Percentiles rank a stretch among this genome's conserved stretches.
Evolutionary conservation across 352 stramenopile species (phyloP).

Genomic region (Globisporangium megalacanthum): DNA sequence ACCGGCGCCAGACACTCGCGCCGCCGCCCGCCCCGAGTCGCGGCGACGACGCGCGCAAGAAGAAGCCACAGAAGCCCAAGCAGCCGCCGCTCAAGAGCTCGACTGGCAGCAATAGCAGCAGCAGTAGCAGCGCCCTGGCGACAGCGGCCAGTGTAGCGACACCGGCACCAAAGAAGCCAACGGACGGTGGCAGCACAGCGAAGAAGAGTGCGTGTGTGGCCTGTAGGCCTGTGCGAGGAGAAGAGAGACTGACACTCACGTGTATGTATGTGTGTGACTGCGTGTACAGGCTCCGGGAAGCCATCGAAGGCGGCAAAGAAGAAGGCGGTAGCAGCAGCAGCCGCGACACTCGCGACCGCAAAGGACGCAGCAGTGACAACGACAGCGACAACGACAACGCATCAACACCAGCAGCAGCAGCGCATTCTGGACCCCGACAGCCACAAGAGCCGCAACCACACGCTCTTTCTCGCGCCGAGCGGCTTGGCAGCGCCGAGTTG

Average conservation of each 20-base stretch:
- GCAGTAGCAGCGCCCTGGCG: slow-evolving; percentile 11
- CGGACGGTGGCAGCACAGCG: not conserved
- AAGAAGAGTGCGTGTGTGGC: slow-evolving; percentile 5
- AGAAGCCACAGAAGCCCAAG: slow-evolving; percentile 19
- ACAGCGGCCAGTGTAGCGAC: slow-evolving; percentile 4
- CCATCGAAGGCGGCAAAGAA: slow-evolving; percentile 22
- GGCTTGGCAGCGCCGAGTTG: slow-evolving; percentile 22
- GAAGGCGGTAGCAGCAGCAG: slow-evolving; percentile 20
- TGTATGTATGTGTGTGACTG: slow-evolving; percentile 11
- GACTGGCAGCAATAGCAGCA: slow-evolving; percentile 4
- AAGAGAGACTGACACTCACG: not conserved
- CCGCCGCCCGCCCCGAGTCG: slow-evolving; percentile 15
- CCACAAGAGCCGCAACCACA: slow-evolving; percentile 73
- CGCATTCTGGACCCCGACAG: slow-evolving; percentile 34
- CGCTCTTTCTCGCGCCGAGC: slow-evolving; percentile 45
- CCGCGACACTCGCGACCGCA: slow-evolving; percentile 7
- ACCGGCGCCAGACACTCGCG: slow-evolving; percentile 24
- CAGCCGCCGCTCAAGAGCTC: not conserved
- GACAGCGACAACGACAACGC: not conserved
- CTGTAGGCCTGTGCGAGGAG: not conserved
- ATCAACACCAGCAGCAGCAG: slow-evolving; percentile 5
- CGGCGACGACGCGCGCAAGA: slow-evolving; percentile 27
- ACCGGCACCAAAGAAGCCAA: not conserved
- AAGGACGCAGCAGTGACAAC: slow-evolving; percentile 9
- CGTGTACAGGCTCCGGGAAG: slow-evolving; percentile 16